Evolutionary conservation across 495 filamentous ascomycete genomes (phyloP), one percentile per base, ranked within the genome.

Genomic region (Neurospora pannonica): DNA sequence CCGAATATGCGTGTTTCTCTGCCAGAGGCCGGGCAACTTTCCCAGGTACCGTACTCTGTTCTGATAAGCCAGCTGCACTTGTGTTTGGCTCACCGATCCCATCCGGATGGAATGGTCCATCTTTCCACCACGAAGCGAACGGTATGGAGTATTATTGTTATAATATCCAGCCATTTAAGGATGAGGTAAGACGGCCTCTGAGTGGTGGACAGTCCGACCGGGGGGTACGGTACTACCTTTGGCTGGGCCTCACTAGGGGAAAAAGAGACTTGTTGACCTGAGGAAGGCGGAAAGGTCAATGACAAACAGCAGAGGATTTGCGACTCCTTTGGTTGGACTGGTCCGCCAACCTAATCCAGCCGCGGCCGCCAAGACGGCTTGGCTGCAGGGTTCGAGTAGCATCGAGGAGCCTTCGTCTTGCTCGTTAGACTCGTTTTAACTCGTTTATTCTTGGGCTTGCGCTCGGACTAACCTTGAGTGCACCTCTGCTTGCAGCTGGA

Each of bases 361-460:
- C 70, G 76, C 70, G 70, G 48, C 54, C 34, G 76, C 76, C 76
- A 77, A 77, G 76, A 74, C 43, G 38, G 38, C 31, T 77, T 76
- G 76, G 72, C 74, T 70, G 74, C 74, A 74, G 39, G 69, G 39
- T n/a, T 60, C 71, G 38, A 36, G 71, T 21, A 36, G 28, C 37
- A 72, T 34, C 74, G 67, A 73, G 37, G 69, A 70, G 72, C 19
- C 19, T 38, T 70, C 71, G 42, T 62, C 73, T 74, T 72, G 75
- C 31, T 28, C 28, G 72, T 73, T 76, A 28, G 42, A 62, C 54
- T 34, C 54, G 13, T 62, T 62, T 6, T 8, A 17, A 31, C 13
- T 62, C 24, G 54, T 34, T 62, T 34, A 62, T 34, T 62, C 54
- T 62, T 62, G 54, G 54, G 28, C 28, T 62, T 62, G 54, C 54